A percentile compares a stretch with the other conserved stretches of the same genome.
These are phyloP conservation scores for Aspergillus sp. DNA, from an alignment of 2,329 filamentous ascomycete species.

Conservation along the genomic window DNA sequence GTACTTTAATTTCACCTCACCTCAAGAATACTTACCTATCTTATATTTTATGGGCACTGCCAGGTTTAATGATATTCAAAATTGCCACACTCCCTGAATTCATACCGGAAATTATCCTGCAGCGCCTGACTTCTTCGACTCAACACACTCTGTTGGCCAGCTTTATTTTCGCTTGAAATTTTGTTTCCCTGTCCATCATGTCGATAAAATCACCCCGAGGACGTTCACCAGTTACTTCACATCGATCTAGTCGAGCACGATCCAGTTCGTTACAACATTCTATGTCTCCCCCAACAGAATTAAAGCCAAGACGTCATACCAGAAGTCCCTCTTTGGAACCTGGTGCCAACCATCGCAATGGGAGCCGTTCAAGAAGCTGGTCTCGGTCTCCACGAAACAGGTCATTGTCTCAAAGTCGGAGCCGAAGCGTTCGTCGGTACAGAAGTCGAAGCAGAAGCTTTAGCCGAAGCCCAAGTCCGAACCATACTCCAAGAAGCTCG, in stretches of 20 bases:
- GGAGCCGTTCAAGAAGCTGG: constrained; percentile 19
- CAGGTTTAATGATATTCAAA: no score
- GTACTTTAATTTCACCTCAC: no score
- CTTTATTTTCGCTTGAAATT: no score
- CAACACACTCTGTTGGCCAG: no score
- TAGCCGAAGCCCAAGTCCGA: constrained; percentile 24
- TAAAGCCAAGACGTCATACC: constrained; percentile 23
- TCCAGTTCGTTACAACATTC: constrained; percentile 28
- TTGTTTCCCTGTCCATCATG: no score
- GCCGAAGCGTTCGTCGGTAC: constrained; percentile 31
- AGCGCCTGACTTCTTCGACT: no score
- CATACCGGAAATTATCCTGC: no score
- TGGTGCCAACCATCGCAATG: constrained; percentile 20
- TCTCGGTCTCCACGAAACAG: constrained; percentile 24
- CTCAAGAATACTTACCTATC: no score
- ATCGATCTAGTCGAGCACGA: constrained; percentile 14
- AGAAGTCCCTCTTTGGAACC: constrained; percentile 21
- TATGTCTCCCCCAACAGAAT: constrained; percentile 28
- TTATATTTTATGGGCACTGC: no score
- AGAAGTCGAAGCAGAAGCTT: constrained; percentile 26
- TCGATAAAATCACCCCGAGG: constrained; percentile 23
- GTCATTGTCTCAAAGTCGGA: constrained; percentile 30
- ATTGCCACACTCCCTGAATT: no score
- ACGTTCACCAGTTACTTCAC: constrained; percentile 23
- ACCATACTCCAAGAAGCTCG: constrained; percentile 27